phyloP scores from a whole-genome alignment of 129 eudicot species.

The carrot (Daucus carota) region DH1_v3.0 NC_030386.2:14470501-14471000 shows the following conservation, averaged over 20 bases:
- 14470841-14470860: background rate
- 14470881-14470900: background rate
- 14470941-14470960: too few relatives aligned
- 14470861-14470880: background rate
- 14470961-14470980: too few relatives aligned
- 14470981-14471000: too few relatives aligned
- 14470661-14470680: background rate
- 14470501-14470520: too few relatives aligned
- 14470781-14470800: background rate
- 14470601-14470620: background rate
- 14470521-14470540: too few relatives aligned
- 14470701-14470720: background rate
- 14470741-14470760: too few relatives aligned
- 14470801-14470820: background rate
- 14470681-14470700: background rate
- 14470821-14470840: background rate
- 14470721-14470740: too few relatives aligned
- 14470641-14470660: constrained; percentile 1
- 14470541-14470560: too few relatives aligned
- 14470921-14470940: too few relatives aligned
- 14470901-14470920: too few relatives aligned
- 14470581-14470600: too few relatives aligned
- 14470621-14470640: background rate
- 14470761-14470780: background rate
- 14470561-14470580: too few relatives aligned